Percentiles rank a stretch among this genome's conserved stretches.
Evolutionary conservation across 1,284 basidiomycete species (phyloP).

Genomic region (Boletus calvinii): DNA sequence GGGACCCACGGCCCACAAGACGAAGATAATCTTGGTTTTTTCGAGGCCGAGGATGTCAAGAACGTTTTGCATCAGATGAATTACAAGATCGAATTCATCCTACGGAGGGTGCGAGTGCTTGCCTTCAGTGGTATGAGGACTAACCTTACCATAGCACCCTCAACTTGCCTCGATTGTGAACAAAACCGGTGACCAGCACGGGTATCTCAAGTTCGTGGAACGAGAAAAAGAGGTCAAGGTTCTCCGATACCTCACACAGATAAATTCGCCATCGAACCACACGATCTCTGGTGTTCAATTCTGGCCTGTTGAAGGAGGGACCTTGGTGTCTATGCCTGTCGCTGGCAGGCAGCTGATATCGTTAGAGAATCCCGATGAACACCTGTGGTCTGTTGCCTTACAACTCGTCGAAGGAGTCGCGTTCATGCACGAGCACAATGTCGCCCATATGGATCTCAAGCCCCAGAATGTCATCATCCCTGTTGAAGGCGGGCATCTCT

Average conservation of each 20-base stretch:
- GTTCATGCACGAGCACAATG: slow-evolving; percentile 1
- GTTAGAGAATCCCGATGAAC: neutral
- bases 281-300: neutral
- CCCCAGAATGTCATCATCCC: too few relatives aligned
- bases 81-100: slow-evolving; percentile 7
- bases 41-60: slow-evolving; percentile 3
- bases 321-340: neutral
- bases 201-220: neutral
- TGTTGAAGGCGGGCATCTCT: too few relatives aligned
- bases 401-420: slow-evolving; percentile 1
- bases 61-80: neutral
- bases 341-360: neutral
- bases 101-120: neutral
- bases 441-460: too few relatives aligned
- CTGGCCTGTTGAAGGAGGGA: neutral
- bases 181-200: neutral
- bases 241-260: neutral
- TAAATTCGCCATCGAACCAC: neutral
- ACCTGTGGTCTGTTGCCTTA: neutral
- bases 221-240: neutral
- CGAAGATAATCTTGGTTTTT: neutral
- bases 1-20: neutral
- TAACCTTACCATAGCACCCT: neutral
- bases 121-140: neutral
- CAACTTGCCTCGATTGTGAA: neutral